Evolutionary conservation across 2,329 filamentous ascomycete genomes (phyloP).

Genomic region (Massarina eburnea): DNA sequence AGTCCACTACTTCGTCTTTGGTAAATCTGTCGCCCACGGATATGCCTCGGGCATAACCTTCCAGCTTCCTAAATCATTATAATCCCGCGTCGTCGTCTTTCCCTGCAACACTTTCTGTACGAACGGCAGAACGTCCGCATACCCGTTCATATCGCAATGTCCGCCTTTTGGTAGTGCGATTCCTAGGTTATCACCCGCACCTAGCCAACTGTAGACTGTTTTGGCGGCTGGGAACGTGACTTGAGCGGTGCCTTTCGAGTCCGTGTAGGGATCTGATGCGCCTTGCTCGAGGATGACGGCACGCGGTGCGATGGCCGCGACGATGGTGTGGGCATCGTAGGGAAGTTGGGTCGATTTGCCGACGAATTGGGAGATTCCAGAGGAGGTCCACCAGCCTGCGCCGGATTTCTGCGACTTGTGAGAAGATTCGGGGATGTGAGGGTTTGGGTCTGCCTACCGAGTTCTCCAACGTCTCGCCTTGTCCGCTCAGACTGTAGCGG

Average conservation of each 20-base stretch:
- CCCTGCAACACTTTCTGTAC: slow-evolving; percentile 53
- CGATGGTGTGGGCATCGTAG: slow-evolving; percentile 42
- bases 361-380: slow-evolving; percentile 38
- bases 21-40: slow-evolving; percentile 44
- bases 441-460: slow-evolving; percentile 15
- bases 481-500: slow-evolving; percentile 48
- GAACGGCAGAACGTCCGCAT: slow-evolving; percentile 51
- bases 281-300: slow-evolving; percentile 39
- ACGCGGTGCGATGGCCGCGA: slow-evolving; percentile 37
- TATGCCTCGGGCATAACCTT: slow-evolving; percentile 50
- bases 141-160: slow-evolving; percentile 54
- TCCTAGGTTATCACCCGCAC: slow-evolving; percentile 41
- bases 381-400: slow-evolving; percentile 39
- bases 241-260: slow-evolving; percentile 51
- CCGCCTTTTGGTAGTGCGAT: slow-evolving; percentile 52
- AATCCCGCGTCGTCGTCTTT: slow-evolving; percentile 50
- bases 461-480: slow-evolving; percentile 46
- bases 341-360: slow-evolving; percentile 33
- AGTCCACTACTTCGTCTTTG: neutral
- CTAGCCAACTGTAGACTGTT: slow-evolving; percentile 38
- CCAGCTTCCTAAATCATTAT: slow-evolving; percentile 49
- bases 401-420: slow-evolving; percentile 28
- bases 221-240: slow-evolving; percentile 39
- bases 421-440: neutral
- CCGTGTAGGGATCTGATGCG: slow-evolving; percentile 49